phyloP scores from a whole-genome alignment of 2,329 filamentous ascomycete genomes.

The Trichophyton mentagrophytes region DNA sequence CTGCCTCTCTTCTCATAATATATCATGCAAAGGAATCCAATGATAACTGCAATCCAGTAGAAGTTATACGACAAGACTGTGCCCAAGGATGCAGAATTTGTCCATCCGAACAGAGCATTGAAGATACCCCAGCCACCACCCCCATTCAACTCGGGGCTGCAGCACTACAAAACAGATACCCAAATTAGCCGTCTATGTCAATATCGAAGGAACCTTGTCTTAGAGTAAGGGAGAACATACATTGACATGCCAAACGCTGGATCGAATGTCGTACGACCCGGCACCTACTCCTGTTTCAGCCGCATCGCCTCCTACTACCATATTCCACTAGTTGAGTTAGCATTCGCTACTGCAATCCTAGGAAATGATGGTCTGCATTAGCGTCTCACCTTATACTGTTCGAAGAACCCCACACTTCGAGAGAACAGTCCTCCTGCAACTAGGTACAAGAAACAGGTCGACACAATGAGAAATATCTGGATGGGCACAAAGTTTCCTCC shows the following conservation, averaged over 20 bases:
- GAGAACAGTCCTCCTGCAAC: constrained; percentile 8
- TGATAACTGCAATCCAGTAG: constrained; percentile 67
- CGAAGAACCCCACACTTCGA: constrained; percentile 7
- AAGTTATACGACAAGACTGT: constrained; percentile 78
- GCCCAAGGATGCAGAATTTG: constrained; percentile 76
- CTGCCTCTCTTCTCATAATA: constrained; percentile 15
- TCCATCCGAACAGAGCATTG: constrained; percentile 76
- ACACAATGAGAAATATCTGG: constrained; percentile 9
- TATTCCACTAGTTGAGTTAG: constrained; percentile 8
- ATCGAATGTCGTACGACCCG: constrained; percentile 7
- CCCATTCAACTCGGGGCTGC: constrained; percentile 58
- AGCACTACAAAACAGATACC: constrained; percentile 45
- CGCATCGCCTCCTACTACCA: constrained; percentile 8
- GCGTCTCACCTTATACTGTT: constrained; percentile 6
- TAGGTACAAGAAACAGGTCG: constrained; percentile 9
- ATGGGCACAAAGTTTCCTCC: constrained; percentile 9
- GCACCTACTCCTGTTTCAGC: constrained; percentile 6
- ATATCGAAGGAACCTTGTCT: not conserved
- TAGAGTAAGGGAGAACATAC: not conserved
- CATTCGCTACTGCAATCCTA: not conserved
- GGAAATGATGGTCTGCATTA: not conserved
- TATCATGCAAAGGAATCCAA: constrained; percentile 46
- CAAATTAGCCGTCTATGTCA: not conserved
- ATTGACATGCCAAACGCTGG: constrained; percentile 11
- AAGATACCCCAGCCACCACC: constrained; percentile 77